Conservation (phyloP, 2,329 filamentous ascomycete species). For the Neonectria neomacrospora region DNA sequence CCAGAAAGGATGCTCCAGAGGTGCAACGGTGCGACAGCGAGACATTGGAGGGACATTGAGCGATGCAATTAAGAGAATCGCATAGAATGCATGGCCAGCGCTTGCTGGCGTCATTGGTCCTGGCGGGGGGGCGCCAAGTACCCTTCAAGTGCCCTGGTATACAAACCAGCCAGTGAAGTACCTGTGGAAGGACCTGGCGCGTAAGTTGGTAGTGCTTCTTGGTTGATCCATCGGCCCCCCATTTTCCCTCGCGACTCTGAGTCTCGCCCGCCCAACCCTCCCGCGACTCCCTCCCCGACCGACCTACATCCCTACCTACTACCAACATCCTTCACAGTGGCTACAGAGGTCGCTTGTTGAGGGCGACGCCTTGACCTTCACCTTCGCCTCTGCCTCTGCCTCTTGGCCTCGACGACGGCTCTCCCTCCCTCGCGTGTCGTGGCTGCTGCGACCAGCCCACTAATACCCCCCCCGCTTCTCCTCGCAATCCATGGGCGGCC, state of each 20-base stretch:
- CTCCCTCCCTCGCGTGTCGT: conserved; percentile 23
- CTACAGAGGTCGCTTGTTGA: conserved; percentile 18
- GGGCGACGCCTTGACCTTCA: conserved; percentile 35
- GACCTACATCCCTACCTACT: conserved; percentile 17
- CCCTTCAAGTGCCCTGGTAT: conserved; percentile 7
- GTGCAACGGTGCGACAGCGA: not conserved
- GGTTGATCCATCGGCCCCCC: conserved; percentile 13
- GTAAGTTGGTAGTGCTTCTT: conserved; percentile 16
- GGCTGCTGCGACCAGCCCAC: conserved; percentile 38
- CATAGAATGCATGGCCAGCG: conserved; percentile 14
- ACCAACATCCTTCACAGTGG: conserved; percentile 18
- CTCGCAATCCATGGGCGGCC: conserved; percentile 56
- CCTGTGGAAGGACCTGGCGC: conserved; percentile 15
- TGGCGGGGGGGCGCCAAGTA: conserved; percentile 13
- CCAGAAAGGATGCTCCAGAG: not conserved
- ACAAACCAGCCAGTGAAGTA: conserved; percentile 12
- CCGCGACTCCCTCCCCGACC: conserved; percentile 25
- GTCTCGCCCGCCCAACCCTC: conserved; percentile 23
- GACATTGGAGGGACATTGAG: not conserved
- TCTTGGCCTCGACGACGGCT: conserved; percentile 26
- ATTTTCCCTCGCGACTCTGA: conserved; percentile 30
- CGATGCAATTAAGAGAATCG: conserved; percentile 27
- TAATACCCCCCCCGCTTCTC: conserved; percentile 33
- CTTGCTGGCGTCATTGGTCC: conserved; percentile 23
- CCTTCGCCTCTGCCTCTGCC: conserved; percentile 13